A percentile compares a stretch with the other conserved stretches of the same genome.
phyloP scores from a whole-genome alignment of 164 flowering plant species.

The Umbellularia californica region DNA sequence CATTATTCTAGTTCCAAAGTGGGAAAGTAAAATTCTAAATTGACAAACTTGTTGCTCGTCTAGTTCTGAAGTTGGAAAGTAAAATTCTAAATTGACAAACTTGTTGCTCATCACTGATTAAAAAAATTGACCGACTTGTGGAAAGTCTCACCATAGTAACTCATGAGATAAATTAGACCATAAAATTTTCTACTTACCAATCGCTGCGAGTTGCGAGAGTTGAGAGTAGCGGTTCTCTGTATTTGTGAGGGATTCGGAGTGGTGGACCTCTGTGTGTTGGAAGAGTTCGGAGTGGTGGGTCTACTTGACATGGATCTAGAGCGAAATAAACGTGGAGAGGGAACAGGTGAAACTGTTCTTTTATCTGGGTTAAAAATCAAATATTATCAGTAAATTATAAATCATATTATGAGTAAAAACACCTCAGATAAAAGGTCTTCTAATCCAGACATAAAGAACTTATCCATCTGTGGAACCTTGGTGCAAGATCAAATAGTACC shows the following conservation, averaged over 20 bases:
- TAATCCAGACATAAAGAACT: neutral
- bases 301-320: slow-evolving; percentile 54
- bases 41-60: neutral
- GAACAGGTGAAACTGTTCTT: slow-evolving; percentile 57
- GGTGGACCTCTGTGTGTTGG: slow-evolving; percentile 26
- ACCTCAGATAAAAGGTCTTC: neutral
- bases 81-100: too few relatives aligned
- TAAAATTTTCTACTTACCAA: slow-evolving; percentile 27
- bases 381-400: slow-evolving; percentile 1
- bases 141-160: neutral
- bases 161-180: neutral
- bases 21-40: too few relatives aligned
- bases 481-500: slow-evolving; percentile 22
- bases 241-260: slow-evolving; percentile 53
- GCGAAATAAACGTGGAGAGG: slow-evolving; percentile 48
- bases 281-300: slow-evolving; percentile 35
- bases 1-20: too few relatives aligned
- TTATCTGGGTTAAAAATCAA: slow-evolving; percentile 36
- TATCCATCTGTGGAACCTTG: neutral
- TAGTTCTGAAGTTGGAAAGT: too few relatives aligned
- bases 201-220: slow-evolving; percentile 27
- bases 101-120: neutral
- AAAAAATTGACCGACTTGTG: too few relatives aligned
- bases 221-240: slow-evolving; percentile 35
- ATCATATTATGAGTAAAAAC: slow-evolving; percentile 1